Conservation (phyloP, 495 filamentous ascomycete genomes). For the Penicillium parvum region DNA sequence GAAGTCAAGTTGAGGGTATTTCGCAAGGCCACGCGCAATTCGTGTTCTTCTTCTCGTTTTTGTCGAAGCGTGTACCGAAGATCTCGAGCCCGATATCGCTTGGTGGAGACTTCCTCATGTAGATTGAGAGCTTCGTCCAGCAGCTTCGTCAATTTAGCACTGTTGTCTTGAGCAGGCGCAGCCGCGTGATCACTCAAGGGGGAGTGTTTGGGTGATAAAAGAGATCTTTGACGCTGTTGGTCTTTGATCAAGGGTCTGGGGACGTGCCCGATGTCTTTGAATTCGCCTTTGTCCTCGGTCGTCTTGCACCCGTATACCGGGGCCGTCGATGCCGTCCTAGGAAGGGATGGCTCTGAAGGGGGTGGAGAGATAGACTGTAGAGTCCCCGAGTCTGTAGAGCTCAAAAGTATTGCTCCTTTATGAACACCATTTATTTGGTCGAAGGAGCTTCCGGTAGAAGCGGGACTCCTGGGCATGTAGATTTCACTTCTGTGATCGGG, state of each 20-base stretch:
- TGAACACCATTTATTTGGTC: neutral
- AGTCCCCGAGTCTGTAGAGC: conserved; percentile 1
- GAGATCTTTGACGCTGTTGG: neutral
- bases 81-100: conserved; percentile 16
- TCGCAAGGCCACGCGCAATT: conserved; percentile 6
- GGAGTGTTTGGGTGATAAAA: neutral
- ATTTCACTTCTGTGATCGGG: conserved; percentile 6
- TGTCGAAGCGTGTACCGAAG: conserved; percentile 12
- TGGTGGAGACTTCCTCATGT: conserved; percentile 13
- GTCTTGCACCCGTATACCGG: neutral
- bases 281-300: neutral
- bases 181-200: neutral
- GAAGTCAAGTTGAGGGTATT: conserved; percentile 16
- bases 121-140: conserved; percentile 1
- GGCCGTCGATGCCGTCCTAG: neutral
- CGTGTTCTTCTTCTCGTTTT: conserved; percentile 15
- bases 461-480: neutral
- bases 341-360: neutral
- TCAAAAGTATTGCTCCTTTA: neutral
- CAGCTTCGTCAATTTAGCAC: conserved; percentile 1
- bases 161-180: neutral
- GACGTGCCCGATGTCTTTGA: neutral
- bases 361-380: neutral
- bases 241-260: neutral
- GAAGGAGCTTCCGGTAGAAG: neutral